phyloP scores from a whole-genome alignment of 2,329 filamentous ascomycete genomes.

The Hypoxylon sp. region DNA sequence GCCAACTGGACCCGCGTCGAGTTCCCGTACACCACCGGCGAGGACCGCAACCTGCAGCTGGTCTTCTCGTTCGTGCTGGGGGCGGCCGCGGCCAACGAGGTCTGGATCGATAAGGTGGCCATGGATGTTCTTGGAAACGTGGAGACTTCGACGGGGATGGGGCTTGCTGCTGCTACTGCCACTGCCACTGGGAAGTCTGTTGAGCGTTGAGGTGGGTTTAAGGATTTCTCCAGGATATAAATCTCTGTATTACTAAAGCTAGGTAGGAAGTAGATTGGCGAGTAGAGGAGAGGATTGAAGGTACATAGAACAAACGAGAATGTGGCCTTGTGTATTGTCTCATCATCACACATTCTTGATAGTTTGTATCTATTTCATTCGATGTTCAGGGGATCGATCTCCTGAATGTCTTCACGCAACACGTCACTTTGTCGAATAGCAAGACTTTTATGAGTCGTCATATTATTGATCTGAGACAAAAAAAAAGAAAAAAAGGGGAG shows the following conservation, averaged over 20 bases:
- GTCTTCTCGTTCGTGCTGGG: conserved; percentile 42
- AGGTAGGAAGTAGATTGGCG: neutral
- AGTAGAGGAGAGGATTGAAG: neutral
- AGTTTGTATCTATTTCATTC: neutral
- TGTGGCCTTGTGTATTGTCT: neutral
- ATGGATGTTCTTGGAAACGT: conserved; percentile 20
- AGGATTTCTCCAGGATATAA: conserved; percentile 2
- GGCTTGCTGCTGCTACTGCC: conserved; percentile 2
- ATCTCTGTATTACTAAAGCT: neutral
- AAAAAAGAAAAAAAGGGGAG: too few relatives aligned
- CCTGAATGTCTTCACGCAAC: too few relatives aligned
- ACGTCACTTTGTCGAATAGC: too few relatives aligned
- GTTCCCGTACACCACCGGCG: conserved; percentile 60
- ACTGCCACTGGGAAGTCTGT: neutral
- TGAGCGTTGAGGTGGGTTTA: neutral
- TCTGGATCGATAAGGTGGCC: conserved; percentile 43
- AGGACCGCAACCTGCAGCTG: conserved; percentile 42
- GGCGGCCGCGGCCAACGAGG: conserved; percentile 30
- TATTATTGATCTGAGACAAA: too few relatives aligned
- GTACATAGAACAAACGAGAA: neutral
- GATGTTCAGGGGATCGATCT: too few relatives aligned
- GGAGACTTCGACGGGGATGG: conserved; percentile 23
- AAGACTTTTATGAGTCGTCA: too few relatives aligned
- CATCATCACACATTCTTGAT: neutral
- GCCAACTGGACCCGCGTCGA: conserved; percentile 53